Evolutionary conservation across 176 grass and related monocot genomes (phyloP).

Genomic region (Oryza glumipatula): DNA sequence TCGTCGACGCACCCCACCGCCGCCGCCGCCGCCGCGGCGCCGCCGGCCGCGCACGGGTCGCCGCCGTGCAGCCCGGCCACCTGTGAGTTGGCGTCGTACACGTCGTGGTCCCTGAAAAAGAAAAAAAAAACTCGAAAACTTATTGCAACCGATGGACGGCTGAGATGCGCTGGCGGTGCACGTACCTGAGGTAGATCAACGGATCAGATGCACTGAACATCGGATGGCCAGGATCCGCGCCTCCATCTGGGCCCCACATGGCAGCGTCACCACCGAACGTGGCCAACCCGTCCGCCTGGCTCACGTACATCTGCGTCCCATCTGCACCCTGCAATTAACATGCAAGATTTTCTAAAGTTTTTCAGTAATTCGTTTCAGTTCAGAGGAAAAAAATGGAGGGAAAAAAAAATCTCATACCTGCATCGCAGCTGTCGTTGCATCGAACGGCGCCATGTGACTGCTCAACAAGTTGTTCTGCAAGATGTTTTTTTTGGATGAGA

Average conservation of each 20-base stretch:
- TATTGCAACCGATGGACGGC: neutral
- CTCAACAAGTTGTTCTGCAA: conserved; percentile 41
- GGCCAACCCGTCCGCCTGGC: conserved; percentile 26
- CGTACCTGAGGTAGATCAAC: conserved; percentile 59
- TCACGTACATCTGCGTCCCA: conserved; percentile 21
- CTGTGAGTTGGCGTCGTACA: conserved; percentile 55
- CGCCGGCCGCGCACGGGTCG: conserved; percentile 33
- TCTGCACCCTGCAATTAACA: conserved; percentile 18
- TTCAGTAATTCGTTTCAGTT: neutral
- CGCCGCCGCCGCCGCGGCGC: neutral
- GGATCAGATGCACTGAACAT: conserved; percentile 50
- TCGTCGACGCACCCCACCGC: conserved; percentile 8
- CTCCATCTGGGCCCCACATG: conserved; percentile 46
- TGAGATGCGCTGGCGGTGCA: neutral
- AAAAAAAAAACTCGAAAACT: neutral
- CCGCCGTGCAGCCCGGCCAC: conserved; percentile 40
- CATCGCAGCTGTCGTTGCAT: conserved; percentile 8
- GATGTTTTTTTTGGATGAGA: neutral
- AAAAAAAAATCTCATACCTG: conserved; percentile 5
- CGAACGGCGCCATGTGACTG: conserved; percentile 40
- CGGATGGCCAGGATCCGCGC: conserved; percentile 12
- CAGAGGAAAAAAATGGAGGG: neutral
- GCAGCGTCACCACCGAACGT: conserved; percentile 55
- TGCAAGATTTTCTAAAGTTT: neutral
- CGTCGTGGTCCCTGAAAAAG: conserved; percentile 51